Evolutionary conservation across 176 grass and related monocot species (phyloP).

Genomic region (Chloris gayana): DNA sequence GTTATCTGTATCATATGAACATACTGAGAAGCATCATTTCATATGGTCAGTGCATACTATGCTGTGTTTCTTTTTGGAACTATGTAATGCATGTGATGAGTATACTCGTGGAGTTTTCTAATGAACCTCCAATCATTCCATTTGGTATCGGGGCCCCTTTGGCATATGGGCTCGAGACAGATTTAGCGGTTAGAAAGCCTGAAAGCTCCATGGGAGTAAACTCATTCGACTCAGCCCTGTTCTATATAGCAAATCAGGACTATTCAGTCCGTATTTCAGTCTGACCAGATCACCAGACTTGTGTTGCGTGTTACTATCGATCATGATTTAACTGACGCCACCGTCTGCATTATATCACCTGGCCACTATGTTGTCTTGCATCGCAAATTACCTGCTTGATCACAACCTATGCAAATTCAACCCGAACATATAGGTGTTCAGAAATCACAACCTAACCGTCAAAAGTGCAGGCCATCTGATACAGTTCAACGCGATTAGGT

Average conservation of each 20-base stretch:
- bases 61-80: background rate
- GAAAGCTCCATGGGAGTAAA: background rate
- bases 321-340: background rate
- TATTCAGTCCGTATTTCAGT: background rate
- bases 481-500: slow-evolving; percentile 25
- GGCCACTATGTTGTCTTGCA: background rate
- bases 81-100: background rate
- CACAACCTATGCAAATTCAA: background rate
- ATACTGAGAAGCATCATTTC: background rate
- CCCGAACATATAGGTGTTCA: background rate
- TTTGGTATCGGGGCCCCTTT: too few relatives aligned
- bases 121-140: background rate
- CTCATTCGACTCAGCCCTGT: background rate
- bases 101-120: background rate
- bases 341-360: background rate
- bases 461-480: slow-evolving; percentile 19
- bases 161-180: background rate
- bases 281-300: background rate
- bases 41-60: background rate
- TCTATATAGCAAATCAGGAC: background rate
- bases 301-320: background rate
- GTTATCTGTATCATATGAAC: background rate
- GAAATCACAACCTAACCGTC: slow-evolving; percentile 10
- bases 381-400: background rate
- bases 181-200: background rate